phyloP scores from a whole-genome alignment of 331 rosid species.

The Quercus lobata region DNA sequence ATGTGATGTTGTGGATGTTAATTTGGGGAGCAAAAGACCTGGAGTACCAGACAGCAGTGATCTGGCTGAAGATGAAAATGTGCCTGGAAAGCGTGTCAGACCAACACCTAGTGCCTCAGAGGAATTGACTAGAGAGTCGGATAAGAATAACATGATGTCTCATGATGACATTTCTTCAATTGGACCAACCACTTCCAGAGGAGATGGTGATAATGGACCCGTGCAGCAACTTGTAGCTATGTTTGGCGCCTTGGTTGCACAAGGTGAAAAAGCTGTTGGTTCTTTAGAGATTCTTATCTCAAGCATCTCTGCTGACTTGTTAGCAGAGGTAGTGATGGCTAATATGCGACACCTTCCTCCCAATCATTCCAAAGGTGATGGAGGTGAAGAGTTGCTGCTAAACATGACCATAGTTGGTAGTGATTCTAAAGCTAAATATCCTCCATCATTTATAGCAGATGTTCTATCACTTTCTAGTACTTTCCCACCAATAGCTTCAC shows the following conservation, averaged over 20 bases:
- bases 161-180: constrained; percentile 42
- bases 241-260: constrained; percentile 93
- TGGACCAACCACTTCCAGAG: constrained; percentile 44
- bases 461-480: constrained; percentile 83
- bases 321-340: constrained; percentile 93
- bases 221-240: constrained; percentile 89
- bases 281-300: constrained; percentile 84
- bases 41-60: constrained; percentile 49
- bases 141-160: constrained; percentile 26
- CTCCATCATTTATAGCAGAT: constrained; percentile 76
- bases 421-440: constrained; percentile 85
- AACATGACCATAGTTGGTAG: constrained; percentile 69
- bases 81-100: constrained; percentile 62
- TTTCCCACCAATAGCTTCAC: constrained; percentile 71
- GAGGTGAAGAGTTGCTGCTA: constrained; percentile 68
- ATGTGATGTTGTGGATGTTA: constrained; percentile 32
- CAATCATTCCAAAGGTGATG: constrained; percentile 46
- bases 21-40: constrained; percentile 58
- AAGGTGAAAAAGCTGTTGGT: constrained; percentile 82
- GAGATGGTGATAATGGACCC: constrained; percentile 74
- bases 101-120: constrained; percentile 39
- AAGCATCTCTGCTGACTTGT: constrained; percentile 86
- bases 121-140: constrained; percentile 62
- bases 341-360: constrained; percentile 78
- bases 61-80: constrained; percentile 52